Percentiles rank a stretch among this genome's conserved stretches.
phyloP scores from a whole-genome alignment of 2,329 filamentous ascomycete genomes.

The Triangularia setosa region DNA sequence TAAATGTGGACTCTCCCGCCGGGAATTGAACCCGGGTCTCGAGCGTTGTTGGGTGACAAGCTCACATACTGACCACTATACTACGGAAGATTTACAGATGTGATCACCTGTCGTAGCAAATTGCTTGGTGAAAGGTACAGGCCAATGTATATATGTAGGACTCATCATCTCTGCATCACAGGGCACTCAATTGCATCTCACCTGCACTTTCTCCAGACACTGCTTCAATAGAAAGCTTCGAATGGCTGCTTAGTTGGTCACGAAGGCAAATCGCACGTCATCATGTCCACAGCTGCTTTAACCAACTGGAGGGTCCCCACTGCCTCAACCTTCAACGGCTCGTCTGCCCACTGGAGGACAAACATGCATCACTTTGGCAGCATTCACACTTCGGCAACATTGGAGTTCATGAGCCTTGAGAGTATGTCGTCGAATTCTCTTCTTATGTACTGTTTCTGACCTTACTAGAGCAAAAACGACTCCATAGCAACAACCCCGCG shows the following conservation, averaged over 20 bases:
- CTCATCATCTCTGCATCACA: neutral
- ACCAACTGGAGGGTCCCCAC: too few relatives aligned
- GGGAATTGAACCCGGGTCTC: slow-evolving; percentile 7
- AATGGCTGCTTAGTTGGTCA: too few relatives aligned
- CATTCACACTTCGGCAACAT: neutral
- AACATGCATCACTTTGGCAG: neutral
- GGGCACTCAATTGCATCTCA: too few relatives aligned
- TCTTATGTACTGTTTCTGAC: neutral
- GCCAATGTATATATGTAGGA: neutral
- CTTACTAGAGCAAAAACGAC: neutral
- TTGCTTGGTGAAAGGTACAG: neutral
- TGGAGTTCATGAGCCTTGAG: neutral
- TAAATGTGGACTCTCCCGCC: slow-evolving; percentile 3
- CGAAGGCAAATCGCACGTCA: too few relatives aligned
- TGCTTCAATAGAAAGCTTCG: too few relatives aligned
- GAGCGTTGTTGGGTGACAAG: slow-evolving; percentile 7
- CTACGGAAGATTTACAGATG: slow-evolving; percentile 6
- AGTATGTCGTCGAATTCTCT: neutral
- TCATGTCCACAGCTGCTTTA: too few relatives aligned
- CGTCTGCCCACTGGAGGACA: neutral
- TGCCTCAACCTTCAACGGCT: too few relatives aligned
- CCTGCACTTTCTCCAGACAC: too few relatives aligned
- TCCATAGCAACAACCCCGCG: neutral
- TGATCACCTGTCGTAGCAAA: slow-evolving; percentile 1
- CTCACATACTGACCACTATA: slow-evolving; percentile 7